Conservation (phyloP, 192 early-diverging fungal genomes). For the Piromyces finnis region DNA sequence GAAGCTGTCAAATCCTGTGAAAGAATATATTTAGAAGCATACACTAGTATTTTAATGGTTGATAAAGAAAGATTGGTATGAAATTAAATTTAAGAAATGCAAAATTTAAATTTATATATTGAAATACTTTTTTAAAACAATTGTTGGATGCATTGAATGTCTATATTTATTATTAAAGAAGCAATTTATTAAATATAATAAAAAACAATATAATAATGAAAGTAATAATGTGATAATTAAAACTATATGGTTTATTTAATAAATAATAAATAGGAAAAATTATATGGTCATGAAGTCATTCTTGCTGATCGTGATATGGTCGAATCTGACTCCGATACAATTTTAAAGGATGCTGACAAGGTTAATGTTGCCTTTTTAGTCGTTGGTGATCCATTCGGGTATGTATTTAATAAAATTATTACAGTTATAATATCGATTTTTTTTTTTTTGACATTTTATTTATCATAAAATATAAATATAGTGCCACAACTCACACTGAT, state of each 20-base stretch:
- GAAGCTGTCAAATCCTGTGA: constrained; percentile 74
- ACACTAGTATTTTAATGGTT: constrained; percentile 86
- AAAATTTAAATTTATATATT: too few relatives aligned
- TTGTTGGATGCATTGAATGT: too few relatives aligned
- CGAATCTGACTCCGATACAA: constrained; percentile 74
- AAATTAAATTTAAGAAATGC: not conserved
- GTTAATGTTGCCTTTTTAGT: constrained; percentile 90
- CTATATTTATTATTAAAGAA: too few relatives aligned
- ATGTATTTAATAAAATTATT: not conserved
- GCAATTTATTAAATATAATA: too few relatives aligned
- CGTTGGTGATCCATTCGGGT: constrained; percentile 92
- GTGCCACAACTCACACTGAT: constrained; percentile 95
- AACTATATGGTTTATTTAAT: too few relatives aligned
- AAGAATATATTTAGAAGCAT: constrained; percentile 84
- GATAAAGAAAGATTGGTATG: constrained; percentile 55
- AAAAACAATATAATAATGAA: too few relatives aligned
- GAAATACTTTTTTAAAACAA: too few relatives aligned
- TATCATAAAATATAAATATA: too few relatives aligned
- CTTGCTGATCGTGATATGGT: constrained; percentile 97
- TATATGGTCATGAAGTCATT: constrained; percentile 67
- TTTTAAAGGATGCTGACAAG: constrained; percentile 69
- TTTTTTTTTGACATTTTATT: too few relatives aligned
- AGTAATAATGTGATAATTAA: too few relatives aligned
- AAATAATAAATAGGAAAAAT: constrained; percentile 40
- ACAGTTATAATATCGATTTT: too few relatives aligned